phyloP scores from a whole-genome alignment of 805 yeast species.

The Yamadazyma nakazawae region DNA sequence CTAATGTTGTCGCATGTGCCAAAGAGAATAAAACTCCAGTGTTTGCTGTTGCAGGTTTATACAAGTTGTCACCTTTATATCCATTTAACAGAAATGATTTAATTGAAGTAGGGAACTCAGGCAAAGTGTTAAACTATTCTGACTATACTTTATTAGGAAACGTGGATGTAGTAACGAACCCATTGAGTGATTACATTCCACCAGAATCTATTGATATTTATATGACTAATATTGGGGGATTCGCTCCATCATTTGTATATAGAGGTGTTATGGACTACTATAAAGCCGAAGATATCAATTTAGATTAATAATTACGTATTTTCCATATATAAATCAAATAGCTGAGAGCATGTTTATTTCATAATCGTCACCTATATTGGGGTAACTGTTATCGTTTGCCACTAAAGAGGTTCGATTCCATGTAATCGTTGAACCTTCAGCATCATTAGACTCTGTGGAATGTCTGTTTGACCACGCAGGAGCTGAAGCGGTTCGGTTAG shows the following conservation, averaged over 20 bases:
- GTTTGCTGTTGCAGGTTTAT: constrained; percentile 89
- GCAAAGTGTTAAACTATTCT: constrained; percentile 77
- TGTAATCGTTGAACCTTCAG: not conserved
- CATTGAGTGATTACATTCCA: constrained; percentile 83
- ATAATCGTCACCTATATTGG: not conserved
- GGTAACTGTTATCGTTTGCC: not conserved
- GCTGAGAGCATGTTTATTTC: not conserved
- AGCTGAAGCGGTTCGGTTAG: not conserved
- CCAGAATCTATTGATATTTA: constrained; percentile 94
- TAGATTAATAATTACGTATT: constrained; percentile 34
- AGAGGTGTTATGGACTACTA: constrained; percentile 94
- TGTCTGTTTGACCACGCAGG: not conserved
- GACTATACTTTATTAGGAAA: constrained; percentile 66
- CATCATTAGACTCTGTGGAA: not conserved
- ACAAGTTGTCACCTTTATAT: constrained; percentile 87
- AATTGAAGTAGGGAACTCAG: constrained; percentile 89
- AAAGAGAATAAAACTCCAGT: constrained; percentile 95
- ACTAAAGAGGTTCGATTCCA: not conserved
- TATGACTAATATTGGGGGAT: constrained; percentile 94
- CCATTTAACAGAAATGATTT: constrained; percentile 83
- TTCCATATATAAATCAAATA: not conserved
- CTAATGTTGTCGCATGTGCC: constrained; percentile 93
- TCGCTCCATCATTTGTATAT: constrained; percentile 92
- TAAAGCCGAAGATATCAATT: constrained; percentile 73
- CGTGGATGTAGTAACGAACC: constrained; percentile 76